Evolutionary conservation across 768 basidiomycete species (phyloP).

Genomic region (Trichaptum fuscoviolaceum): DNA sequence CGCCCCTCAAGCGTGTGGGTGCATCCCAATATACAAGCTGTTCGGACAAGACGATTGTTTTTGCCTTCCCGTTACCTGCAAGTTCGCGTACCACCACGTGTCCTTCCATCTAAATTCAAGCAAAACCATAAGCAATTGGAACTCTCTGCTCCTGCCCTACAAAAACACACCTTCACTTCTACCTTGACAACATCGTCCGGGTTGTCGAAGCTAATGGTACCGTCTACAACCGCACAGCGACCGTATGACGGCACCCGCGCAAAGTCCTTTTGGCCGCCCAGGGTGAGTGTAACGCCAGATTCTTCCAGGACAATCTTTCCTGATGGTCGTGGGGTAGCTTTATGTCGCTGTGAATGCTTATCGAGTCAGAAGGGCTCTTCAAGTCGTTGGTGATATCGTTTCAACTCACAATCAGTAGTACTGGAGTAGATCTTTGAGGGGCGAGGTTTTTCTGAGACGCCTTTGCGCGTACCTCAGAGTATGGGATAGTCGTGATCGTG

Average conservation of each 20-base stretch:
- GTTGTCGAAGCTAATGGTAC: neutral
- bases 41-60: neutral
- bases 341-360: neutral
- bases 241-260: neutral
- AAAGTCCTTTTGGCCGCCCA: neutral
- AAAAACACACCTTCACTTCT: neutral
- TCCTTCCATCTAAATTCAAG: neutral
- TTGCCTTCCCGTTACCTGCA: neutral
- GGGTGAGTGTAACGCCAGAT: neutral
- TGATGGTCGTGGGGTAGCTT: neutral
- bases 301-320: neutral
- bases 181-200: neutral
- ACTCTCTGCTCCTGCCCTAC: neutral
- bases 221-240: slow-evolving; percentile 2
- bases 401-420: neutral
- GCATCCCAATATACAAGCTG: neutral
- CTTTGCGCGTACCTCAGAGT: neutral
- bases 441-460: neutral
- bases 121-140: neutral
- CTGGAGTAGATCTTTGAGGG: neutral
- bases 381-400: neutral
- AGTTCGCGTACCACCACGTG: neutral
- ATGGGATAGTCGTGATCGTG: neutral
- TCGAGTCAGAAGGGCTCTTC: neutral
- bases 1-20: neutral